Evolutionary conservation across 1,284 basidiomycete species (phyloP).

Genomic region (Ustilago nuda): DNA sequence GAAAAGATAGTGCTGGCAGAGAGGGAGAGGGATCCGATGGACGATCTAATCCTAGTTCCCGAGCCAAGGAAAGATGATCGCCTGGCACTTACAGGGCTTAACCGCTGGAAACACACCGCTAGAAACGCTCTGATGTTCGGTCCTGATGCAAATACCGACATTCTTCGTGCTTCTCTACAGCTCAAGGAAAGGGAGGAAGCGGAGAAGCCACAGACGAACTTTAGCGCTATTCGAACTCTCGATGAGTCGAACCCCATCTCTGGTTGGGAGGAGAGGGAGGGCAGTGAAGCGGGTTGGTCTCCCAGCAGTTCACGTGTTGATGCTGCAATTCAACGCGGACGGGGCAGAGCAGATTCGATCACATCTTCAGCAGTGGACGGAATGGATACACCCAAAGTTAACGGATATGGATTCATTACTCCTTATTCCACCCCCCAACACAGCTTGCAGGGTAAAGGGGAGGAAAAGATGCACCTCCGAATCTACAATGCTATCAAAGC

Average conservation of each 20-base stretch:
- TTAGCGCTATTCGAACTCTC: constrained; percentile 16
- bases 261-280: constrained; percentile 5
- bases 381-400: constrained; percentile 41
- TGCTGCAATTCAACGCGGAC: constrained; percentile 47
- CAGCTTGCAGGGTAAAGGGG: background rate
- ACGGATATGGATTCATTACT: constrained; percentile 61
- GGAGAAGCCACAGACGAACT: constrained; percentile 15
- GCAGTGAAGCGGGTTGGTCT: constrained; percentile 37
- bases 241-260: background rate
- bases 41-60: constrained; percentile 31
- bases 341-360: constrained; percentile 20
- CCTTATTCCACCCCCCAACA: constrained; percentile 41
- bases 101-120: constrained; percentile 44
- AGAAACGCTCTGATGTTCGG: constrained; percentile 60
- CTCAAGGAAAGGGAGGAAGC: background rate
- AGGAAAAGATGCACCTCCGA: constrained; percentile 29
- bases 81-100: constrained; percentile 16
- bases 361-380: background rate
- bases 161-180: constrained; percentile 10
- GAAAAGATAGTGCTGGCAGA: background rate
- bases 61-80: constrained; percentile 28
- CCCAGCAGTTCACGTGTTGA: constrained; percentile 60
- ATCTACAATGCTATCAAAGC: constrained; percentile 33
- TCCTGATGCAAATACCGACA: constrained; percentile 51
- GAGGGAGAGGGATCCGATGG: constrained; percentile 16